Conservation (phyloP, 495 filamentous ascomycete genomes). For the Neurospora tetraspora region DNA sequence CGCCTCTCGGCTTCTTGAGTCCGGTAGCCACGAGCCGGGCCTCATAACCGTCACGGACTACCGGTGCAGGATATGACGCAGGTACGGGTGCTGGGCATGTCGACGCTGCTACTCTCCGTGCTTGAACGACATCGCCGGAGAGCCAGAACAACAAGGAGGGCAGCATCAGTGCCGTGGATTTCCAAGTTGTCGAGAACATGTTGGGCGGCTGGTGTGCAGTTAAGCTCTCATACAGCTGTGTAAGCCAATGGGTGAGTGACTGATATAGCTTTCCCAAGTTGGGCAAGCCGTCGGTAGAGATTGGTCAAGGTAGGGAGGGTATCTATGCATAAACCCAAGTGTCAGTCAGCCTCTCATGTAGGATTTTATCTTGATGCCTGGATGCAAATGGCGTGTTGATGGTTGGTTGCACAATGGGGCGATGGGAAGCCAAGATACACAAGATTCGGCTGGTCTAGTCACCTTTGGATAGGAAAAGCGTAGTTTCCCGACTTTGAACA, state of each 20-base stretch:
- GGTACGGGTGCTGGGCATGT: slow-evolving; percentile 18
- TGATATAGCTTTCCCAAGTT: neutral
- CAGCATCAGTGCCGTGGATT: neutral
- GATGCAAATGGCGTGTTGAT: neutral
- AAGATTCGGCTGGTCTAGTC: neutral
- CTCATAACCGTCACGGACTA: slow-evolving; percentile 46
- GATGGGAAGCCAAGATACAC: neutral
- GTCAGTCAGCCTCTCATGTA: neutral
- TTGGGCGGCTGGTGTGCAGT: neutral
- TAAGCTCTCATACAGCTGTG: neutral
- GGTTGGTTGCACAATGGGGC: neutral
- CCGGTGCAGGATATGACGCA: slow-evolving; percentile 27
- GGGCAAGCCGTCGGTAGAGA: neutral
- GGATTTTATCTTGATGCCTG: neutral
- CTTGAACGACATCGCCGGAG: neutral
- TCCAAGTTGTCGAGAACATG: neutral
- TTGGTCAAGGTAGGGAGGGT: neutral
- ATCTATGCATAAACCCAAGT: neutral
- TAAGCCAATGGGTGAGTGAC: neutral
- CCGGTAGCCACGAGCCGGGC: slow-evolving; percentile 45
- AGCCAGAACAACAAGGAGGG: neutral
- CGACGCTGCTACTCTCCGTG: neutral
- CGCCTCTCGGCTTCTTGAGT: slow-evolving; percentile 44
- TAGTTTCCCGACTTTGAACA: neutral
- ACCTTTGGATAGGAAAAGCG: too few relatives aligned